phyloP scores from a whole-genome alignment of 768 basidiomycete species.

The Artomyces pyxidatus region DNA sequence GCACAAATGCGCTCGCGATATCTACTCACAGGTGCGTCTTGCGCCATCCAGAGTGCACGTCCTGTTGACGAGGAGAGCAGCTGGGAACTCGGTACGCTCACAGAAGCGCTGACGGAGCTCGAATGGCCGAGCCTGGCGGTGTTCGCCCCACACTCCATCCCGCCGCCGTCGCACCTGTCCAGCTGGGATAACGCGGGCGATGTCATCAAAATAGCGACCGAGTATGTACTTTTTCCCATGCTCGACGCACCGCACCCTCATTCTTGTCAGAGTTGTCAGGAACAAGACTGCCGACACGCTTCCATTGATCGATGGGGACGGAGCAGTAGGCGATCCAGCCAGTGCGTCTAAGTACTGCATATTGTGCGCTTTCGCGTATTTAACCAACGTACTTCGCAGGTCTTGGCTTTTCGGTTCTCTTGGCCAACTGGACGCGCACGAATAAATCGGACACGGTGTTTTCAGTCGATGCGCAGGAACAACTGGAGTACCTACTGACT shows the following conservation, averaged over 20 bases:
- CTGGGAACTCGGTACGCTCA: slow-evolving; percentile 54
- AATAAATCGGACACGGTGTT: slow-evolving; percentile 28
- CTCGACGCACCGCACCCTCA: background rate
- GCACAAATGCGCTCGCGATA: slow-evolving; percentile 20
- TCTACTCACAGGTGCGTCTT: slow-evolving; percentile 20
- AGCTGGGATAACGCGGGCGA: slow-evolving; percentile 27
- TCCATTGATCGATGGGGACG: slow-evolving; percentile 37
- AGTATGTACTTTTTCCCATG: slow-evolving; percentile 21
- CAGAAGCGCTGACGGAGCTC: slow-evolving; percentile 48
- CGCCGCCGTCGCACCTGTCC: slow-evolving; percentile 29
- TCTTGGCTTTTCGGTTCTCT: slow-evolving; percentile 42
- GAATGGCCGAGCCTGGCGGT: slow-evolving; percentile 42
- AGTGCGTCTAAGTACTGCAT: slow-evolving; percentile 26
- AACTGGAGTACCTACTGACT: slow-evolving; percentile 42
- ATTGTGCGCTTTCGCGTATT: background rate
- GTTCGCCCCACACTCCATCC: slow-evolving; percentile 34
- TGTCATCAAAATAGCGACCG: slow-evolving; percentile 33
- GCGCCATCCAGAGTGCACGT: background rate
- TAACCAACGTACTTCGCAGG: slow-evolving; percentile 23
- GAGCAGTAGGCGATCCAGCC: slow-evolving; percentile 55
- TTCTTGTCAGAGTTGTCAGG: slow-evolving; percentile 27
- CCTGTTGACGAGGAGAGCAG: slow-evolving; percentile 20
- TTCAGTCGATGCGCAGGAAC: slow-evolving; percentile 33
- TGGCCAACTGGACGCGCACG: slow-evolving; percentile 44
- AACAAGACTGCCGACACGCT: slow-evolving; percentile 29